Evolutionary conservation across 371 early-diverging fungal species (phyloP).

Genomic region (Cokeromyces recurvatus): DNA sequence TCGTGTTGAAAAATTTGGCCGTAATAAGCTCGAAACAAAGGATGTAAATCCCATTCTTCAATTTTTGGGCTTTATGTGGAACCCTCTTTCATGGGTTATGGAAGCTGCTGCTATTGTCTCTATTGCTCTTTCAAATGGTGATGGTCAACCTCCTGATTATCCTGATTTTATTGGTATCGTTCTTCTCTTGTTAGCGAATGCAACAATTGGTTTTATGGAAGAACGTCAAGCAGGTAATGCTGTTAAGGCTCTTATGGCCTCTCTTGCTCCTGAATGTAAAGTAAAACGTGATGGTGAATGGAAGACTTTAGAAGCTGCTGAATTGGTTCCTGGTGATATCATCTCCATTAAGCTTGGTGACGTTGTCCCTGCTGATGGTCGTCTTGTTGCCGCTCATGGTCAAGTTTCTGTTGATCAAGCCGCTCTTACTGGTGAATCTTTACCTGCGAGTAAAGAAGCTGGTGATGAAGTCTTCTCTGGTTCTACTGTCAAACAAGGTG

Average conservation of each 20-base stretch:
- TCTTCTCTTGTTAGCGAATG: slow-evolving; percentile 75
- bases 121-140: slow-evolving; percentile 69
- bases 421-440: slow-evolving; percentile 83
- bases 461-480: slow-evolving; percentile 74
- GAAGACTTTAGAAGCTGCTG: slow-evolving; percentile 51
- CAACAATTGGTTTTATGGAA: slow-evolving; percentile 83
- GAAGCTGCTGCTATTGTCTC: slow-evolving; percentile 75
- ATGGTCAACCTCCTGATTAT: slow-evolving; percentile 70
- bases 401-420: slow-evolving; percentile 70
- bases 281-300: slow-evolving; percentile 60
- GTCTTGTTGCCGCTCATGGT: slow-evolving; percentile 54
- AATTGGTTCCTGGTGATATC: slow-evolving; percentile 75
- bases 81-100: slow-evolving; percentile 79
- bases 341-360: slow-evolving; percentile 75
- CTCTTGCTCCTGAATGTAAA: slow-evolving; percentile 72
- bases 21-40: slow-evolving; percentile 68
- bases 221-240: slow-evolving; percentile 80
- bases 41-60: slow-evolving; percentile 77
- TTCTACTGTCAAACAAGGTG: slow-evolving; percentile 90
- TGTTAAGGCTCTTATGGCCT: slow-evolving; percentile 76
- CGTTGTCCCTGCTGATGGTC: slow-evolving; percentile 77
- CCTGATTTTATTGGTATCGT: slow-evolving; percentile 83
- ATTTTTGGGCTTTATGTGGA: slow-evolving; percentile 88
- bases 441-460: slow-evolving; percentile 68
- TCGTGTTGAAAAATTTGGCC: slow-evolving; percentile 65